Evolutionary conservation across 768 basidiomycete genomes (phyloP).

Genomic region (Mycena crocata): DNA sequence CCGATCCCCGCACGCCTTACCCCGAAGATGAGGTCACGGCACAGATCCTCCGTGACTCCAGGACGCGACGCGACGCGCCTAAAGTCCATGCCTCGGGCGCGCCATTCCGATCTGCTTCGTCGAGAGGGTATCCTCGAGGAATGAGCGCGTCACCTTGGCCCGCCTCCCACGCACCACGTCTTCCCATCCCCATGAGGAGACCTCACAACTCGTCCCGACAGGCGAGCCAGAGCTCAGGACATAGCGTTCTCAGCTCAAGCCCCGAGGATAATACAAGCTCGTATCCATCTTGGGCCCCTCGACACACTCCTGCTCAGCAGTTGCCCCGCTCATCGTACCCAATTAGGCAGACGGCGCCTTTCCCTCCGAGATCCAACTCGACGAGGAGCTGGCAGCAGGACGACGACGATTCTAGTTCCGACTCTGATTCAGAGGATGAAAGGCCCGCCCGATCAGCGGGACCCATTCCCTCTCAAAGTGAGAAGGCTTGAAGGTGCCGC

Average conservation of each 20-base stretch:
- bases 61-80: not conserved
- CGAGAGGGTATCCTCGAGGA: not conserved
- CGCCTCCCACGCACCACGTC: not conserved
- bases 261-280: not conserved
- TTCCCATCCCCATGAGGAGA: not conserved
- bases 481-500: no score
- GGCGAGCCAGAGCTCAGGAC: not conserved
- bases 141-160: not conserved
- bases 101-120: not conserved
- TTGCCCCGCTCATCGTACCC: not conserved
- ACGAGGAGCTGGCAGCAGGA: not conserved
- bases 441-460: not conserved
- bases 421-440: not conserved
- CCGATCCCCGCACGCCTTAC: not conserved
- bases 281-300: not conserved
- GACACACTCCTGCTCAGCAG: not conserved
- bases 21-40: not conserved
- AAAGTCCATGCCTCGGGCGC: not conserved
- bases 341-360: not conserved
- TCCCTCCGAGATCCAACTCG: not conserved
- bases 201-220: not conserved
- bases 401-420: not conserved
- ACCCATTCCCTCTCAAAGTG: not conserved
- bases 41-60: no score
- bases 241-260: conserved; percentile 11